Conservation (phyloP, 2,329 filamentous ascomycete genomes). For the Fusarium ramigenum region DNA sequence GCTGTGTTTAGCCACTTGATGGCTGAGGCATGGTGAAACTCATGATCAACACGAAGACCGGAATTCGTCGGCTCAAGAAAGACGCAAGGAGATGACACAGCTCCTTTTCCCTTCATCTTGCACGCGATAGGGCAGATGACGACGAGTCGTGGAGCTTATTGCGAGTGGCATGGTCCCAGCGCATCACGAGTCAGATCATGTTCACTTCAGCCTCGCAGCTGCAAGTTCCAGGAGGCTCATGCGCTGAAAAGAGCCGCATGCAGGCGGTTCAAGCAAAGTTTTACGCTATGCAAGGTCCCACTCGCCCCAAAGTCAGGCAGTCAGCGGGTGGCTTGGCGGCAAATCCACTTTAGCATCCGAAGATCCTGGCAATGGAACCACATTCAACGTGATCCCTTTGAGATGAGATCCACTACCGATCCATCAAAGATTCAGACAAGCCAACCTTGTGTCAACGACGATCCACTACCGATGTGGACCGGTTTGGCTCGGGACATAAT, state of each 20-base stretch:
- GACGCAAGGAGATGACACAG: neutral
- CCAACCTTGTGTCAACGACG: slow-evolving; percentile 45
- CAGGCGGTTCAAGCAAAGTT: slow-evolving; percentile 33
- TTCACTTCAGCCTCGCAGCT: neutral
- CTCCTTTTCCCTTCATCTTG: neutral
- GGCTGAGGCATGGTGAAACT: slow-evolving; percentile 13
- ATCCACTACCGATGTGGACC: slow-evolving; percentile 29
- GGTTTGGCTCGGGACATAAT: slow-evolving; percentile 16
- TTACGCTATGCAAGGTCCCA: slow-evolving; percentile 25
- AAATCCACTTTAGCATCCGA: slow-evolving; percentile 15
- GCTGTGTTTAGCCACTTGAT: neutral
- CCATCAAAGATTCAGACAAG: slow-evolving; percentile 37
- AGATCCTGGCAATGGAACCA: slow-evolving; percentile 25
- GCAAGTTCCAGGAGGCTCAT: neutral
- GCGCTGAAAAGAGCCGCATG: slow-evolving; percentile 33
- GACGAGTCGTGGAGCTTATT: slow-evolving; percentile 22
- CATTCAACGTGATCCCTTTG: slow-evolving; percentile 26
- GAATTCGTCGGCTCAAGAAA: slow-evolving; percentile 26
- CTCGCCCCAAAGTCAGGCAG: slow-evolving; percentile 4
- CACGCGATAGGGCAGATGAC: slow-evolving; percentile 5
- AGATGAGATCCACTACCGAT: slow-evolving; percentile 41
- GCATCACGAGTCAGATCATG: slow-evolving; percentile 12
- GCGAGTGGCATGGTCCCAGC: slow-evolving; percentile 22
- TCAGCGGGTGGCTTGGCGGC: slow-evolving; percentile 31
- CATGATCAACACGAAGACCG: slow-evolving; percentile 13